These are phyloP conservation scores for Metschnikowia vanudenii DNA, from an alignment of 805 yeast species.

Conservation along the genomic window DNA sequence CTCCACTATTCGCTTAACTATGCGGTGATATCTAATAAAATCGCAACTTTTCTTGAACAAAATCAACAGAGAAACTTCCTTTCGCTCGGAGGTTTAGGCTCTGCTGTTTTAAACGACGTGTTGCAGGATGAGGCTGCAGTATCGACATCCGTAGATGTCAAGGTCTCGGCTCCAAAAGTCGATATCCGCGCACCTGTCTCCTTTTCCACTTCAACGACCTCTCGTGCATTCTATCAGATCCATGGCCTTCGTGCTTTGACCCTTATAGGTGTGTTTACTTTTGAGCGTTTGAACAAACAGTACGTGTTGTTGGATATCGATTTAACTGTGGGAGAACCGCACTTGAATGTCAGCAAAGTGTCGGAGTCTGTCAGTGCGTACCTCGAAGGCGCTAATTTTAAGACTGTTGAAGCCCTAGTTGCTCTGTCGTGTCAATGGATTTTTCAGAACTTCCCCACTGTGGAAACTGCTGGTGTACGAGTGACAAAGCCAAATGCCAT, in stretches of 20 bases:
- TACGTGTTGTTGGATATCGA: conserved; percentile 58
- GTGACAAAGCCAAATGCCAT: conserved; percentile 90
- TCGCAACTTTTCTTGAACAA: conserved; percentile 51
- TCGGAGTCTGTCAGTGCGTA: conserved; percentile 46
- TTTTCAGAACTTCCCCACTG: conserved; percentile 32
- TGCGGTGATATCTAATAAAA: conserved; percentile 72
- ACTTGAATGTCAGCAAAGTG: conserved; percentile 21
- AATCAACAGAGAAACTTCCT: conserved; percentile 41
- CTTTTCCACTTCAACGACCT: conserved; percentile 8
- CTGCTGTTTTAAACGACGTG: conserved; percentile 39
- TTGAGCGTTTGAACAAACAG: conserved; percentile 82
- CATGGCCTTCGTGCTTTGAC: conserved; percentile 60
- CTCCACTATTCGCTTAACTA: conserved; percentile 81
- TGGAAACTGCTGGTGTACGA: conserved; percentile 48
- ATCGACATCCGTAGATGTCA: conserved; percentile 42
- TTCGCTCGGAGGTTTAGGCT: conserved; percentile 48
- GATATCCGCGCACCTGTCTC: conserved; percentile 51
- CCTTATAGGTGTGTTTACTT: conserved; percentile 89
- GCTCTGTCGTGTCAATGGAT: conserved; percentile 63
- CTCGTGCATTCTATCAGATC: conserved; percentile 36
- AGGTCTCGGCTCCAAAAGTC: conserved; percentile 49
- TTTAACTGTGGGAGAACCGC: conserved; percentile 29
- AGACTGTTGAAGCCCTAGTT: conserved; percentile 92
- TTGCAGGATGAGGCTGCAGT: conserved; percentile 45
- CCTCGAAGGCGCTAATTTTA: conserved; percentile 78